A percentile compares a stretch with the other conserved stretches of the same genome.
Evolutionary conservation across 2,329 filamentous ascomycete genomes (phyloP).

Genomic region (Hymenoscyphus repandus): DNA sequence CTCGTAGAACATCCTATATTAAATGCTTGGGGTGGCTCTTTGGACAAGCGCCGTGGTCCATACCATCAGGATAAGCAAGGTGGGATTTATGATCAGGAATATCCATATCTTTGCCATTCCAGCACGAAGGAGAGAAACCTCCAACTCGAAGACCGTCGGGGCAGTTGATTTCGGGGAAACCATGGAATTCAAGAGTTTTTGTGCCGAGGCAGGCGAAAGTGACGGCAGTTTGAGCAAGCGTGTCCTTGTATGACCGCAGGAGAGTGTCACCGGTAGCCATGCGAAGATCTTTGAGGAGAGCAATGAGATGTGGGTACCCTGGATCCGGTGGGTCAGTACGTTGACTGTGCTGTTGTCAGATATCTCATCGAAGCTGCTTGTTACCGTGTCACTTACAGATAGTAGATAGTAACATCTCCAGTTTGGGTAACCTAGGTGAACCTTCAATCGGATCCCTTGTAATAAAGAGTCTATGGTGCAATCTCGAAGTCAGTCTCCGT

Average conservation of each 20-base stretch:
- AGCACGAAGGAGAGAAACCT: conserved; percentile 56
- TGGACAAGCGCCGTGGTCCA: conserved; percentile 46
- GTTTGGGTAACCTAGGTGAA: conserved; percentile 41
- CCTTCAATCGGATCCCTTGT: conserved; percentile 48
- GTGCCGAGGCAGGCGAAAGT: conserved; percentile 51
- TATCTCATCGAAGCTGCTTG: background rate
- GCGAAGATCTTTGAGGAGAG: conserved; percentile 58
- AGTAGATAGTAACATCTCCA: conserved; percentile 53
- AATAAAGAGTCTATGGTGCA: conserved; percentile 40
- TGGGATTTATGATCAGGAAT: conserved; percentile 50
- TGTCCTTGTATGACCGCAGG: conserved; percentile 43
- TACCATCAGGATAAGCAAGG: conserved; percentile 44
- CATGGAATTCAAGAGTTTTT: conserved; percentile 40
- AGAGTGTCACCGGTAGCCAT: conserved; percentile 59
- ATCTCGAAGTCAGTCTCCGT: background rate
- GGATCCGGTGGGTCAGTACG: conserved; percentile 36
- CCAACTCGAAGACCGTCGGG: conserved; percentile 46
- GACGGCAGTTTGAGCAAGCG: conserved; percentile 45
- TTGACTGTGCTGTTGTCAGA: conserved; percentile 27
- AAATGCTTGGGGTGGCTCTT: conserved; percentile 47
- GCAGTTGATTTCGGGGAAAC: conserved; percentile 51
- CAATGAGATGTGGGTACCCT: conserved; percentile 41
- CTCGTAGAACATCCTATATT: conserved; percentile 55
- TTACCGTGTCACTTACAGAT: conserved; percentile 36
- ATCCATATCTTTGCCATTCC: conserved; percentile 55